Evolutionary conservation across 768 basidiomycete species (phyloP).

Genomic region (Tulasnella sp.): DNA sequence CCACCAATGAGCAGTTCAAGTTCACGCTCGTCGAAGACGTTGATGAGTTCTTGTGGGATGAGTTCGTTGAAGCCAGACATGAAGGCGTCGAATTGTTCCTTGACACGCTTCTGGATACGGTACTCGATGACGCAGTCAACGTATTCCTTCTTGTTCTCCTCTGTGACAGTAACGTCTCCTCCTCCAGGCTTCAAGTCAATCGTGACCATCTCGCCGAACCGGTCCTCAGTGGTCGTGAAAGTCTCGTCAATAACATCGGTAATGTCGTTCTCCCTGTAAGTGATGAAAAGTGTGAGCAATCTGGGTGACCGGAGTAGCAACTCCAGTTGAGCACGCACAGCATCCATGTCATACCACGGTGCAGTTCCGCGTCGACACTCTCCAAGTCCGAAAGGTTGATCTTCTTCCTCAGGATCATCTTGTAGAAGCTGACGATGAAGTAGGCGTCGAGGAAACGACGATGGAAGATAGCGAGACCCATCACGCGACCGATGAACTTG

Average conservation of each 20-base stretch:
- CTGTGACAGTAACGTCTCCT: constrained; percentile 74
- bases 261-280: constrained; percentile 84
- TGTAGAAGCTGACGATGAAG: constrained; percentile 99
- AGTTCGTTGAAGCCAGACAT: constrained; percentile 99
- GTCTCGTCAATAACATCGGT: constrained; percentile 98
- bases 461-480: constrained; percentile 97
- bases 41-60: constrained; percentile 94
- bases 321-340: constrained; percentile 49
- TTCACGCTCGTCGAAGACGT: constrained; percentile 97
- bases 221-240: constrained; percentile 93
- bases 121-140: constrained; percentile 92
- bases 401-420: constrained; percentile 99
- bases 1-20: constrained; percentile 95
- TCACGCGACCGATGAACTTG: constrained; percentile 96
- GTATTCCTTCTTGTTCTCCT: constrained; percentile 99
- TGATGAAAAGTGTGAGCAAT: not conserved
- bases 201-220: constrained; percentile 96
- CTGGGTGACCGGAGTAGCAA: not conserved
- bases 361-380: constrained; percentile 91
- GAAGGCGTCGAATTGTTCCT: constrained; percentile 98
- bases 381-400: constrained; percentile 89
- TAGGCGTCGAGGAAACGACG: constrained; percentile 98
- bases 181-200: constrained; percentile 91
- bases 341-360: constrained; percentile 98
- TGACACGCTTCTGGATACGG: constrained; percentile 93